phyloP scores from a whole-genome alignment of 441 rosid genomes.

The Pelargonium citronellum region DNA sequence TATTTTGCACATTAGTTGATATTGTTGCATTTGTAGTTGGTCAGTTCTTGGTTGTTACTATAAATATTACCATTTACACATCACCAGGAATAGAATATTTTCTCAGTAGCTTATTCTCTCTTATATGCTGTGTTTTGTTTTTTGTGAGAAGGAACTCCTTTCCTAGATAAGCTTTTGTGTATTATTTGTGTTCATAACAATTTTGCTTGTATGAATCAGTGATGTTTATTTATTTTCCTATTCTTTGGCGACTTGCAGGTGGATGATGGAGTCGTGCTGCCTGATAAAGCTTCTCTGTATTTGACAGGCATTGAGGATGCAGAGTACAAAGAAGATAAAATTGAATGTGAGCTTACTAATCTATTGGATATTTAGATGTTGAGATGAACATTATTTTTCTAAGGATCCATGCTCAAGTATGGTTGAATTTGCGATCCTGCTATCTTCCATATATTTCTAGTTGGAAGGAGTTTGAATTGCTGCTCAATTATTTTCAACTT shows the following conservation, averaged over 20 bases:
- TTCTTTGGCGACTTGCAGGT: slow-evolving; percentile 39
- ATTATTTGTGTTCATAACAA: too few relatives aligned
- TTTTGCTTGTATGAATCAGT: slow-evolving; percentile 1
- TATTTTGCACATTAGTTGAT: too few relatives aligned
- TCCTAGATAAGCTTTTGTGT: too few relatives aligned
- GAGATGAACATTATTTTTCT: slow-evolving; percentile 8
- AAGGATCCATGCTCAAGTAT: too few relatives aligned
- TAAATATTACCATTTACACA: too few relatives aligned
- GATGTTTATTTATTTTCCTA: slow-evolving; percentile 3
- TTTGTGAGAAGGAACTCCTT: not conserved
- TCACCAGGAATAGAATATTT: too few relatives aligned
- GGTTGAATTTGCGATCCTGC: too few relatives aligned
- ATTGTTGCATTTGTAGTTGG: too few relatives aligned
- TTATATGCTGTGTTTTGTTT: too few relatives aligned
- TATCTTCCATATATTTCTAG: too few relatives aligned
- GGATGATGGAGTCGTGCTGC: slow-evolving; percentile 72
- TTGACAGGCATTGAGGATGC: slow-evolving; percentile 97
- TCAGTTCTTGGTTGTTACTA: too few relatives aligned
- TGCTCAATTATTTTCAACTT: not conserved
- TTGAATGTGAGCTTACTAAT: slow-evolving; percentile 63
- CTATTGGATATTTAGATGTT: slow-evolving; percentile 1
- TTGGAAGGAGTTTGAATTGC: not conserved
- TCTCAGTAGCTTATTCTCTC: too few relatives aligned
- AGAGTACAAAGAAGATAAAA: slow-evolving; percentile 90
- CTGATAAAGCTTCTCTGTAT: slow-evolving; percentile 86